A percentile compares a stretch with the other conserved stretches of the same genome.
Conservation (phyloP, 441 rosid genomes). For the Pelargonium myrrhifolium region DNA sequence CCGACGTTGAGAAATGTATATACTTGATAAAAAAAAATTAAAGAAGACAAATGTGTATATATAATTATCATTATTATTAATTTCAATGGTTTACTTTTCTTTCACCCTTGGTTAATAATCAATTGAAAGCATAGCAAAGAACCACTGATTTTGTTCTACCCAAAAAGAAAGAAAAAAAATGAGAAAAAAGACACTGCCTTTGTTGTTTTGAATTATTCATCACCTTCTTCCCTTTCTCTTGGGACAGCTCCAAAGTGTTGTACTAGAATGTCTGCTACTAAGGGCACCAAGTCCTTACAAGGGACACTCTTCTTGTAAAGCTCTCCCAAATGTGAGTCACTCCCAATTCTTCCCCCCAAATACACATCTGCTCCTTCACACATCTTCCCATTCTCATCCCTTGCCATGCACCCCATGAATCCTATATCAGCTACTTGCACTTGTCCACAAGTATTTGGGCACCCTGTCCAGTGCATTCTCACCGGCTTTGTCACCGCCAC, state of each 20-base stretch:
- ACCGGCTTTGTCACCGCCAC: conserved; percentile 53
- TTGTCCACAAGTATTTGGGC: conserved; percentile 89
- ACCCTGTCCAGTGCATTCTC: conserved; percentile 97
- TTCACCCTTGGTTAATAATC: too few relatives aligned
- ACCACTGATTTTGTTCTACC: too few relatives aligned
- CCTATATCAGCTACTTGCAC: conserved; percentile 95
- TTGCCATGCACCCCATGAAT: conserved; percentile 87
- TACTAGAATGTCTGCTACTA: conserved; percentile 68
- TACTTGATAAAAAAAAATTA: too few relatives aligned
- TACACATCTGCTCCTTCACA: conserved; percentile 78
- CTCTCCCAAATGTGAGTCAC: conserved; percentile 74
- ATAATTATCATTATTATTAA: too few relatives aligned
- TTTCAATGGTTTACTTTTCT: too few relatives aligned
- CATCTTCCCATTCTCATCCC: conserved; percentile 67
- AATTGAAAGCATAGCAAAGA: too few relatives aligned
- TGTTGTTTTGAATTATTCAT: conserved; percentile 38
- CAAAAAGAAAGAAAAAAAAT: too few relatives aligned
- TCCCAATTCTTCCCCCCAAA: conserved; percentile 79
- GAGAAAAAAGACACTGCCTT: too few relatives aligned
- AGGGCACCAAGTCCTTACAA: conserved; percentile 70
- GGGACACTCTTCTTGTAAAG: conserved; percentile 74
- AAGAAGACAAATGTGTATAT: too few relatives aligned
- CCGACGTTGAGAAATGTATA: too few relatives aligned
- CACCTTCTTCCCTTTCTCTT: conserved; percentile 77
- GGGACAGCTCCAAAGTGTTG: conserved; percentile 72